Base-by-base conservation (phyloP, 2,329 filamentous ascomycete genomes). In the Daldinia sp. region DNA sequence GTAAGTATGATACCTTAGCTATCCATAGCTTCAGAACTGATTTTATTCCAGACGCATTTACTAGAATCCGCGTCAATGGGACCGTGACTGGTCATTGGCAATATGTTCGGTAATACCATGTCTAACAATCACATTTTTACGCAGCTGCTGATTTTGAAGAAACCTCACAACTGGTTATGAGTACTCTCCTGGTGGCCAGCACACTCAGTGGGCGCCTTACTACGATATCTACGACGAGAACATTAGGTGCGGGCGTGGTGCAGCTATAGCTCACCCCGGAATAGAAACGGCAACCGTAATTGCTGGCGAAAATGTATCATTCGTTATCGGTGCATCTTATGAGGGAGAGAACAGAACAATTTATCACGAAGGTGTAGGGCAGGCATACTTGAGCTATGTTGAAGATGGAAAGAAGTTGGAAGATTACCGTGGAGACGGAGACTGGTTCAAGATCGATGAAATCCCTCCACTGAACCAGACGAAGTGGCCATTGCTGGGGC, bases 381-480 rank as follows among this genome's bases (percentile, higher is more conserved):
- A 35, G n/a, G 51, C 51, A 6, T 54, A 37, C 20, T 23, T 50
- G 23, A 50, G 23, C 20, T 13, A 13, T 23, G 15, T 39, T 12
- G 30, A 54, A 39, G n/a, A 54, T 33, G 28, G 18, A 20, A 30
- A 54, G 7, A 39, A 13, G 4, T 37, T 54, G 18, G 51, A 54
- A 5, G 30, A 35, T 3, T 54, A 54, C 10, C 30, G 10, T n/a
- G 51, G 51, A 7, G 33, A 54, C 10, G 51, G 51, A 2, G 51
- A 54, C 51, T 54, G 51, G 51, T 54, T 54, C 18, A 54, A 54
- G 51, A 54, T 54, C 51, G 46, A 18, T 6, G 12, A 23, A 4
- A 50, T 50, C 12, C 10, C 3, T 6, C 46, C 46, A 30, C 51
- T 54, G 3, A 39, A 37, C 18, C n/a, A 37, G 51, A 54, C 51